Evolutionary conservation across 805 yeast species (phyloP).

Genomic region (Suhomyces sp.): DNA sequence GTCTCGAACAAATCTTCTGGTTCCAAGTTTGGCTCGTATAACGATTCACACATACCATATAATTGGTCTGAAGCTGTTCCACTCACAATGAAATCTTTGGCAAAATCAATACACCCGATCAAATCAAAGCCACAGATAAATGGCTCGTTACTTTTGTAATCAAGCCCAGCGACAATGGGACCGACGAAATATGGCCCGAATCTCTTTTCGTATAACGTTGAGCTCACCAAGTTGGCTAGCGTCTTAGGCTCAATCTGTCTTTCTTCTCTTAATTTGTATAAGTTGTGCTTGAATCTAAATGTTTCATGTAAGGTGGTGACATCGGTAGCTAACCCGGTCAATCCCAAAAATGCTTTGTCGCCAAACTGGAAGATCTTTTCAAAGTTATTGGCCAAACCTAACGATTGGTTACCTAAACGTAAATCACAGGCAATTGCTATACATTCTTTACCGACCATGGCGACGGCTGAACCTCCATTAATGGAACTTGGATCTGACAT

Average conservation of each 20-base stretch:
- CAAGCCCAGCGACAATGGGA: slow-evolving; percentile 93
- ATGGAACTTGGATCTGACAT: slow-evolving; percentile 81
- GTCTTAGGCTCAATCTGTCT: slow-evolving; percentile 89
- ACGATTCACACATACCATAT: slow-evolving; percentile 97
- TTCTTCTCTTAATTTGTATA: slow-evolving; percentile 89
- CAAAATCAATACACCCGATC: slow-evolving; percentile 94
- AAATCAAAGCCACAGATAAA: slow-evolving; percentile 93
- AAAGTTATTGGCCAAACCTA: slow-evolving; percentile 88
- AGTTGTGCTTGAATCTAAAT: slow-evolving; percentile 79
- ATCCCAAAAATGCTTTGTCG: slow-evolving; percentile 76
- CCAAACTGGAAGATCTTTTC: slow-evolving; percentile 89
- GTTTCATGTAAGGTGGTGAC: slow-evolving; percentile 80
- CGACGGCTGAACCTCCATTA: slow-evolving; percentile 95
- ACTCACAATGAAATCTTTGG: slow-evolving; percentile 89
- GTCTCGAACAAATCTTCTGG: slow-evolving; percentile 97
- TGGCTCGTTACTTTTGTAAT: slow-evolving; percentile 78
- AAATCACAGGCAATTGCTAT: slow-evolving; percentile 96
- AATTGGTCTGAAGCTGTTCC: slow-evolving; percentile 98
- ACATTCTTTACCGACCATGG: slow-evolving; percentile 98
- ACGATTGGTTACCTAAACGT: slow-evolving; percentile 88
- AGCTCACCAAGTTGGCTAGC: slow-evolving; percentile 87
- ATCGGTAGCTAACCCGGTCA: slow-evolving; percentile 95
- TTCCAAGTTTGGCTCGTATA: slow-evolving; percentile 90
- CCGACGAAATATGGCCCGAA: slow-evolving; percentile 97
- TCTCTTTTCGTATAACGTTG: slow-evolving; percentile 85